Evolutionary conservation across 2,329 filamentous ascomycete genomes (phyloP).

Genomic region (Diaporthe aspalathi): DNA sequence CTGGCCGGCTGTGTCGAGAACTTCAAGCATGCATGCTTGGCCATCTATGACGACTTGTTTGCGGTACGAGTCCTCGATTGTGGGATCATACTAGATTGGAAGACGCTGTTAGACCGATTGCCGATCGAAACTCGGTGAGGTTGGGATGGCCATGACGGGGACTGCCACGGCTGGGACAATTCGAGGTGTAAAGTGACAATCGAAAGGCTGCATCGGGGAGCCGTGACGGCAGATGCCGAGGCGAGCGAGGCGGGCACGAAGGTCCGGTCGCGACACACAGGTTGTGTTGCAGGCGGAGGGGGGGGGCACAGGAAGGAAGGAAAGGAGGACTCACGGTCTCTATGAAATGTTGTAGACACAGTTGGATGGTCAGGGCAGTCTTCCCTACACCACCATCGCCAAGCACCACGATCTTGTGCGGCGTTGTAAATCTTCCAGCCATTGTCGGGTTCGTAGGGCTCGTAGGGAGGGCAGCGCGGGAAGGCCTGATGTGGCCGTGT

Average conservation of each 20-base stretch:
- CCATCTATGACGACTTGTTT: slow-evolving; percentile 94
- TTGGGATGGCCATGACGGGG: neutral
- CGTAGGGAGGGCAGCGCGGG: slow-evolving; percentile 14
- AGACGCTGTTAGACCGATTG: slow-evolving; percentile 20
- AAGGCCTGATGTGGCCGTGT: slow-evolving; percentile 36
- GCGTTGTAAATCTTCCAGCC: slow-evolving; percentile 78
- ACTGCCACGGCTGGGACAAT: neutral
- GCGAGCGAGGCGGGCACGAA: neutral
- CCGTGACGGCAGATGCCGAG: neutral
- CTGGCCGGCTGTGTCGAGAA: slow-evolving; percentile 96
- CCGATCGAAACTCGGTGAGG: neutral
- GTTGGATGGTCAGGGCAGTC: slow-evolving; percentile 93
- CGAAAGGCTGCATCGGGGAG: slow-evolving; percentile 6
- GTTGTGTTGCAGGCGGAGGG: neutral
- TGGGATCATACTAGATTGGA: slow-evolving; percentile 77
- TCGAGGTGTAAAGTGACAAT: neutral
- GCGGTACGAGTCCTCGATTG: slow-evolving; percentile 88
- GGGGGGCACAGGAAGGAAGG: slow-evolving; percentile 3
- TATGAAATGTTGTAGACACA: slow-evolving; percentile 98
- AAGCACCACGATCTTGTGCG: slow-evolving; percentile 96
- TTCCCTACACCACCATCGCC: slow-evolving; percentile 95
- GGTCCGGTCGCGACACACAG: neutral
- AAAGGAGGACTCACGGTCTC: slow-evolving; percentile 76
- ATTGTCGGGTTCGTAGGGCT: slow-evolving; percentile 60
- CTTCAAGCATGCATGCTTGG: slow-evolving; percentile 96